Percentiles rank a stretch among this genome's conserved stretches.
These are phyloP conservation scores for Colletotrichum australisinense DNA, from an alignment of 2,329 filamentous ascomycete genomes.

Conservation along the genomic window DNA sequence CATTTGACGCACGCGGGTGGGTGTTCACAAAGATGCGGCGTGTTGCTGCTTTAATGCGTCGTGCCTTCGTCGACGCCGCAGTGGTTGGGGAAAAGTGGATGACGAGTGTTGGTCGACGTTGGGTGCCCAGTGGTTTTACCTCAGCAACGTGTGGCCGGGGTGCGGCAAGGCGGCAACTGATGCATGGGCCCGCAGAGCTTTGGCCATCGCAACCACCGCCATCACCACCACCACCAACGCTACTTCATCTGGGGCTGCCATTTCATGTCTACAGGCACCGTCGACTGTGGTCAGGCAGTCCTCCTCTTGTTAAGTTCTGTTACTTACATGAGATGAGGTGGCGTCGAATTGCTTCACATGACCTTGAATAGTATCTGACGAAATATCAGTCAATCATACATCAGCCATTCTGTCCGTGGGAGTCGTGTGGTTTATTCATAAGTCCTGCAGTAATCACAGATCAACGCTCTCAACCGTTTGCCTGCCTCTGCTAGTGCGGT, in stretches of 20 bases:
- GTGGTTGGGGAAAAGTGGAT: conserved; percentile 18
- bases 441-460: neutral
- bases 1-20: neutral
- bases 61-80: conserved; percentile 3
- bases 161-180: conserved; percentile 22
- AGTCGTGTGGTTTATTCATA: neutral
- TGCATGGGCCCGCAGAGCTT: conserved; percentile 14
- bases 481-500: neutral
- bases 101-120: neutral
- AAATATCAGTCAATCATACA: neutral
- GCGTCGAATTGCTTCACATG: neutral
- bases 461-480: neutral
- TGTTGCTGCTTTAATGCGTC: conserved; percentile 36
- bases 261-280: too few species aligned
- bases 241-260: too few species aligned
- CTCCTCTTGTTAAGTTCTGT: neutral
- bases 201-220: neutral
- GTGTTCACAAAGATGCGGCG: neutral
- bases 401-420: neutral
- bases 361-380: too few species aligned
- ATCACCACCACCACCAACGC: too few species aligned
- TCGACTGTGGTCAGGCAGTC: neutral
- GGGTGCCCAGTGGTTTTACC: neutral
- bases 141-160: neutral
- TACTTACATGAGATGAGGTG: neutral